phyloP scores from a whole-genome alignment of 768 basidiomycete species.

The Mycena sanguinolenta region DNA sequence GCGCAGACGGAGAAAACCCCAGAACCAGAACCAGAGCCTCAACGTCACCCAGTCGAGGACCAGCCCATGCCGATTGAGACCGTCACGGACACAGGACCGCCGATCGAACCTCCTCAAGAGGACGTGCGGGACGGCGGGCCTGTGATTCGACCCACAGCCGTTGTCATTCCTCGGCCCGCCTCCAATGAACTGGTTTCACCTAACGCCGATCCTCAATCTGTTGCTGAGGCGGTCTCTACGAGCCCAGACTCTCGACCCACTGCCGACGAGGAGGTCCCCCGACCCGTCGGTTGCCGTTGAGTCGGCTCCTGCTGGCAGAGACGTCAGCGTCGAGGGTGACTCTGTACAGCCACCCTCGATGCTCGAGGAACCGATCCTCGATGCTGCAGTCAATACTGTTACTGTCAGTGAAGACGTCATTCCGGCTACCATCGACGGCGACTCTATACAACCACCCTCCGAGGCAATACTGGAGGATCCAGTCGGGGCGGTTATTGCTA shows the following conservation, averaged over 20 bases:
- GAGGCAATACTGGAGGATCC: too few species aligned
- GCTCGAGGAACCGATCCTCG: too few species aligned
- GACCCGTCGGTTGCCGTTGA: too few species aligned
- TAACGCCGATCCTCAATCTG: not conserved
- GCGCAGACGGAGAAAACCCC: too few species aligned
- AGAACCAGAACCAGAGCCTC: not conserved
- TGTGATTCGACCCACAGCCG: conserved; percentile 6
- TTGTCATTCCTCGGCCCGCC: conserved; percentile 1
- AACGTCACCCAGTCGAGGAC: too few species aligned
- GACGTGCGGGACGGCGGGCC: not conserved
- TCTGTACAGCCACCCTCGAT: too few species aligned
- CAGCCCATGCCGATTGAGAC: too few species aligned
- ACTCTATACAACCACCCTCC: too few species aligned
- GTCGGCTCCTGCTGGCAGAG: not conserved
- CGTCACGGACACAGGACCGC: not conserved
- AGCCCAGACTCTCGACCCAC: not conserved
- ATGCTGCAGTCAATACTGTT: too few species aligned
- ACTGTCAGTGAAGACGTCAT: too few species aligned
- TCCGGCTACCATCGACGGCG: too few species aligned
- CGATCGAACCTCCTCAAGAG: not conserved
- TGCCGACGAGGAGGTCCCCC: not conserved
- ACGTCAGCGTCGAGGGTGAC: not conserved
- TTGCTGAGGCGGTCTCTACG: not conserved
- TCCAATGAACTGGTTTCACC: not conserved
- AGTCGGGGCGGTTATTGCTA: too few species aligned